These are phyloP conservation scores for Fusarium annulatum DNA, from an alignment of 2,329 filamentous ascomycete species.

Conservation along the genomic window DNA sequence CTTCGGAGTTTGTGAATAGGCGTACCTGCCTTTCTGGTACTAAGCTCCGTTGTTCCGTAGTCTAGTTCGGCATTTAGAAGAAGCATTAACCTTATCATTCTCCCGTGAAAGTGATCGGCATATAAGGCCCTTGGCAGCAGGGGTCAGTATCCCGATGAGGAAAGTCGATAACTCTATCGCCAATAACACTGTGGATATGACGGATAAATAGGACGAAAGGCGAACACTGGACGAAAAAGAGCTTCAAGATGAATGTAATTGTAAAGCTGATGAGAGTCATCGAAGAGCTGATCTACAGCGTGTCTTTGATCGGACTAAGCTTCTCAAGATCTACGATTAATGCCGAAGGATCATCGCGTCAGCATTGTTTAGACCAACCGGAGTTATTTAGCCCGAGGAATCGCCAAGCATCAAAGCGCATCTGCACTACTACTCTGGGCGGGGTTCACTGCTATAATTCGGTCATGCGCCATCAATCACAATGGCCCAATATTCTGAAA, in stretches of 20 bases:
- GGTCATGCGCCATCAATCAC: conserved; percentile 26
- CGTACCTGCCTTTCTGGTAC: conserved; percentile 24
- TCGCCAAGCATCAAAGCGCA: conserved; percentile 18
- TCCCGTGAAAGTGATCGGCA: conserved; percentile 26
- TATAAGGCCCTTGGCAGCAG: conserved; percentile 14
- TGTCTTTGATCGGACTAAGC: neutral
- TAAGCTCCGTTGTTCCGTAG: conserved; percentile 17
- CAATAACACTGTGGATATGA: conserved; percentile 13
- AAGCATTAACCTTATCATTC: conserved; percentile 26
- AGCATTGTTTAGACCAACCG: neutral
- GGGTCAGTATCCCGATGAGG: conserved; percentile 22
- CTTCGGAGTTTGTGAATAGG: neutral
- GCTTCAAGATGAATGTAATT: neutral
- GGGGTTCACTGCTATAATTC: conserved; percentile 13
- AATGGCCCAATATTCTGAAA: conserved; percentile 18
- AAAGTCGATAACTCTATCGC: conserved; percentile 23
- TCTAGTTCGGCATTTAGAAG: conserved; percentile 20
- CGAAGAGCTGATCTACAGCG: fast-evolving
- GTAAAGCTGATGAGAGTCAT: neutral
- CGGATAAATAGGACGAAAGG: neutral
- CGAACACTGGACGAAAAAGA: neutral
- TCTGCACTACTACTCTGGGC: conserved; percentile 15
- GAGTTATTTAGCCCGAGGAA: conserved; percentile 6
- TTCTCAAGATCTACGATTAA: neutral
- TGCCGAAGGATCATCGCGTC: conserved; percentile 2